phyloP scores from a whole-genome alignment of 768 basidiomycete genomes.

The Lentinula edodes region DNA sequence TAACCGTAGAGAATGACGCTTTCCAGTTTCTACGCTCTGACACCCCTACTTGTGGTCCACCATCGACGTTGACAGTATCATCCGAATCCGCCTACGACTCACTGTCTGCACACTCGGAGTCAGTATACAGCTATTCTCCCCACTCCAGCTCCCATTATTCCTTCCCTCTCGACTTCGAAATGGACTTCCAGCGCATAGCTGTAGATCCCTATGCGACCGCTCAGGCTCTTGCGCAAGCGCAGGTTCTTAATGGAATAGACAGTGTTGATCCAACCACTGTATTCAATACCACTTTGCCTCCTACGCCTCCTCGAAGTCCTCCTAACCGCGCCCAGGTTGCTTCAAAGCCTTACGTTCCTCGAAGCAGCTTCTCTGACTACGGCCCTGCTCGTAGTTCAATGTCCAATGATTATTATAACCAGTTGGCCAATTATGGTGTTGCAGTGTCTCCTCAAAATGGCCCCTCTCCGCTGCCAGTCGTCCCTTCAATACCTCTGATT shows the following conservation, averaged over 20 bases:
- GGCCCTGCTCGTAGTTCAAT: conserved; percentile 44
- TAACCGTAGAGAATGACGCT: conserved; percentile 60
- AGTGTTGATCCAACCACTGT: conserved; percentile 39
- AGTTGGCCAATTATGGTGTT: conserved; percentile 42
- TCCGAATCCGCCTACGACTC: conserved; percentile 74
- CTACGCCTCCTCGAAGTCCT: conserved; percentile 52
- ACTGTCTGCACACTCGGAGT: conserved; percentile 62
- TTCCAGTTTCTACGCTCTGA: conserved; percentile 61
- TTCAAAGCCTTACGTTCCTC: conserved; percentile 31
- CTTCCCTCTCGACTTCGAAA: conserved; percentile 62
- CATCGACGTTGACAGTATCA: conserved; percentile 74
- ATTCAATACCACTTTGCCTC: conserved; percentile 53
- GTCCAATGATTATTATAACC: conserved; percentile 41
- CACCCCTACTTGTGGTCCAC: conserved; percentile 63
- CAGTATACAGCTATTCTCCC: conserved; percentile 61
- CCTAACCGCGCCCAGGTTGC: conserved; percentile 23
- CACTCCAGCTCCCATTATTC: conserved; percentile 46
- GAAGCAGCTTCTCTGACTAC: conserved; percentile 67
- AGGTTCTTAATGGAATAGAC: conserved; percentile 19
- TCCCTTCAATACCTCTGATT: conserved; percentile 38
- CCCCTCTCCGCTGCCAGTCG: conserved; percentile 41
- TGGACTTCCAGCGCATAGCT: conserved; percentile 64
- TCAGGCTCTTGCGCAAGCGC: conserved; percentile 18
- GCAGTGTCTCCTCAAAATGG: conserved; percentile 54
- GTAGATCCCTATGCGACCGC: conserved; percentile 46